Base-by-base conservation (phyloP, 257 asterid genomes). In the Lavandula angustifolia region DNA sequence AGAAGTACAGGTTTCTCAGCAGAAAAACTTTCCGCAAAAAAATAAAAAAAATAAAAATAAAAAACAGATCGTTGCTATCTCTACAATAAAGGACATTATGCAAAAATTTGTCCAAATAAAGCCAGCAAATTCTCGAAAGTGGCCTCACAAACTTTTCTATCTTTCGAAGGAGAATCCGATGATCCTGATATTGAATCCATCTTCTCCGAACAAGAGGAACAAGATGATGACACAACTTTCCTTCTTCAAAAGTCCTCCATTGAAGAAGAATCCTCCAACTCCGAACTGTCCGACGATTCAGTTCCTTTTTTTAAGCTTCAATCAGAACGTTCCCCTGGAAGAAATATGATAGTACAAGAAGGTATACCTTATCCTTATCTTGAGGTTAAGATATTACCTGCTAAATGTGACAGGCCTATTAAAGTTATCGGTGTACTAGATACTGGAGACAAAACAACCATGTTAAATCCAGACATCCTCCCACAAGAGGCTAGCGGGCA, bases 311-410 rank as follows among this genome's bases (percentile, higher is more conserved):
- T n/a, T n/a, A n/a, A n/a, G n/a, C n/a, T n/a, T n/a, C n/a, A n/a
- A n/a, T n/a, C n/a, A n/a, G n/a, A n/a, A n/a, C n/a, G n/a, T n/a
- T 0, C 27, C 0, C 3, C 14, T 0, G 0, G 3, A 4, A 4
- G 4, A 3, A 47, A 47, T 7, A 3, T 14, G 52, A 3, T 47
- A 0, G 17, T 11, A 1, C 11, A 40, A 40, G 44, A 40, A 40
- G 44, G 44, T 40, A 40, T 12, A 6, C 44, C 52, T 3, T 47
- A 8, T 0, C 27, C 52, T 6, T 9, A 47, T 6, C 9, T 47
- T 0, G 52, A 47, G 4, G 52, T 47, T 0, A n/a, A 47, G 0
- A 47, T 47, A 1, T 27, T 47, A 0, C 27, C n/a, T n/a, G 5
- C 9, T 4, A 47, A 47, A 14, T 47, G 4, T 14, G 52, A 47